phyloP scores from a whole-genome alignment of 1,284 basidiomycete genomes.

The Microbotryum lychnidis-dioicae region DNA sequence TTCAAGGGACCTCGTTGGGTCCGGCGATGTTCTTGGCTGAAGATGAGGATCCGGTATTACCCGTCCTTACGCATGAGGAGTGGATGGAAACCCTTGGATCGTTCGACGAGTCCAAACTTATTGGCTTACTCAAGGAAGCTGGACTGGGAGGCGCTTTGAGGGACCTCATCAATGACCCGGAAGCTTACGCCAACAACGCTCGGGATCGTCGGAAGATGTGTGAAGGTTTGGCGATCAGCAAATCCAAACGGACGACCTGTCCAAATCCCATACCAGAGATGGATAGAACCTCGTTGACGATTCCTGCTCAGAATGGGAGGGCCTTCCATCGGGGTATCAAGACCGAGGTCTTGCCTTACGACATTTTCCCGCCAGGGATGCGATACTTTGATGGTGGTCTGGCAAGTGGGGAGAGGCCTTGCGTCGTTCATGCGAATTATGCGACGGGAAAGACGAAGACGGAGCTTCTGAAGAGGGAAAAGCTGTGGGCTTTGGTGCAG shows the following conservation, averaged over 20 bases:
- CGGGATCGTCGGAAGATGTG: constrained; percentile 5
- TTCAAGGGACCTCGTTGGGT: constrained; percentile 29
- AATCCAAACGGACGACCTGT: background rate
- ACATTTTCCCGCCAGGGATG: constrained; percentile 32
- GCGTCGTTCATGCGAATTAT: constrained; percentile 33
- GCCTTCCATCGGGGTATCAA: constrained; percentile 1
- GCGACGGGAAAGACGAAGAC: constrained; percentile 26
- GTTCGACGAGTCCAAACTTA: constrained; percentile 15
- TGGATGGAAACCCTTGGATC: constrained; percentile 21
- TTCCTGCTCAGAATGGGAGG: background rate
- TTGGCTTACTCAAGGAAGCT: constrained; percentile 14
- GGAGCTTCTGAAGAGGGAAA: constrained; percentile 15
- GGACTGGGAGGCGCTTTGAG: constrained; percentile 2
- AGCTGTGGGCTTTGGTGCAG: constrained; percentile 26
- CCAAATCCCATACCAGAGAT: background rate
- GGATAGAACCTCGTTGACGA: background rate
- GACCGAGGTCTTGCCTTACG: constrained; percentile 22
- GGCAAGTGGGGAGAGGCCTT: constrained; percentile 16
- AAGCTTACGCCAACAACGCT: constrained; percentile 19
- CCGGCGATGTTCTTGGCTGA: constrained; percentile 27
- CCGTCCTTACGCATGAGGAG: constrained; percentile 11
- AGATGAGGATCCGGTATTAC: constrained; percentile 5
- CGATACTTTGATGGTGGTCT: constrained; percentile 27
- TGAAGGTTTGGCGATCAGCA: background rate
- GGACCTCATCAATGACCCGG: background rate